Conservation (phyloP, 768 basidiomycete genomes). For the Lentinula sp. region DNA sequence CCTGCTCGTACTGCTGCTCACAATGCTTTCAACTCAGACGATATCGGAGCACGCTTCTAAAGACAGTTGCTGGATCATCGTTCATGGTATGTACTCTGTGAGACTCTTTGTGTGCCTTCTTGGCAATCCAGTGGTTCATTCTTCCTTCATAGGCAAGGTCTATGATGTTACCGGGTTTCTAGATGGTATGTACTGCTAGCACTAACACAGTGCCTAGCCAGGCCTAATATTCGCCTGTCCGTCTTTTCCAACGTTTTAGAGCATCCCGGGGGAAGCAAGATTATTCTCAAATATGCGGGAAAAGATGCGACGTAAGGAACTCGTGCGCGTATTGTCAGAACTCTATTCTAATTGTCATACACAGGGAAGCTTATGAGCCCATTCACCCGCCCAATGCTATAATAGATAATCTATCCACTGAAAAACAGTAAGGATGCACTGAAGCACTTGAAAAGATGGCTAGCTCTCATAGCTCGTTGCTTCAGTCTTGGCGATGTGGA, state of each 20-base stretch:
- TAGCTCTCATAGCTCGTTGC: neutral
- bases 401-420: constrained; percentile 67
- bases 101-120: neutral
- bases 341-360: neutral
- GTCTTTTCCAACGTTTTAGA: constrained; percentile 27
- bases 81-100: constrained; percentile 52
- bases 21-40: constrained; percentile 36
- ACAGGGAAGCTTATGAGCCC: constrained; percentile 74
- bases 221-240: neutral
- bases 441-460: neutral
- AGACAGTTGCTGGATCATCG: constrained; percentile 77
- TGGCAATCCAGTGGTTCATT: neutral
- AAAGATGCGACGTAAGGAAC: constrained; percentile 76
- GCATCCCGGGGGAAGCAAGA: constrained; percentile 77
- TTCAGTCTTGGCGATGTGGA: constrained; percentile 68
- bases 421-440: constrained; percentile 64
- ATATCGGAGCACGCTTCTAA: constrained; percentile 51
- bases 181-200: constrained; percentile 37
- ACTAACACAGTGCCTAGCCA: neutral
- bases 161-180: constrained; percentile 80
- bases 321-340: neutral
- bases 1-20: neutral
- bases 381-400: constrained; percentile 87
- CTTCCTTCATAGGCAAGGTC: constrained; percentile 46
- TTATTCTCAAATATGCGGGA: constrained; percentile 85